These are phyloP conservation scores for Heimioporus sp. DNA, from an alignment of 768 basidiomycete genomes.

Conservation along the genomic window DNA sequence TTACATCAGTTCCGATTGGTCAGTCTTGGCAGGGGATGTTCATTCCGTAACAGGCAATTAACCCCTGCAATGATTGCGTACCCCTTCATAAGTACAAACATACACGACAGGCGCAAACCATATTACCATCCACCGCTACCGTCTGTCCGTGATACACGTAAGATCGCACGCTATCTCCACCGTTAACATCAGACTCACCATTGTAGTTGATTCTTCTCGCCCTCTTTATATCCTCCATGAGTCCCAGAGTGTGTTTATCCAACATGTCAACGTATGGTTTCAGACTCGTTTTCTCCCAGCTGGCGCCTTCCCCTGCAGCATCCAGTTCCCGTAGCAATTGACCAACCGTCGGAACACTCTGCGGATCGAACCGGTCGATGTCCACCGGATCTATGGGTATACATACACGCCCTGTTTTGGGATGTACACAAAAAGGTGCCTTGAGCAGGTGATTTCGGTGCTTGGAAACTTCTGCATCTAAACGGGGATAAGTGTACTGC, in stretches of 20 bases:
- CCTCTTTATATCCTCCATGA: slow-evolving; percentile 31
- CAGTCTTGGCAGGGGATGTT: slow-evolving; percentile 3
- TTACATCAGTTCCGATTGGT: slow-evolving; percentile 16
- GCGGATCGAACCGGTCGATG: slow-evolving; percentile 83
- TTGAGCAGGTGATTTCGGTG: slow-evolving; percentile 97
- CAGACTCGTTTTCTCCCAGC: slow-evolving; percentile 86
- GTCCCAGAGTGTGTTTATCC: slow-evolving; percentile 58
- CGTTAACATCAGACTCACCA: slow-evolving; percentile 9
- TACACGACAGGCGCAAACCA: not conserved
- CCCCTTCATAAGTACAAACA: not conserved
- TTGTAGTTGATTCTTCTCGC: slow-evolving; percentile 17
- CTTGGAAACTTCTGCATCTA: slow-evolving; percentile 97
- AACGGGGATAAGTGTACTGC: slow-evolving; percentile 92
- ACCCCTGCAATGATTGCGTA: slow-evolving; percentile 1
- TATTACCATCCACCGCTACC: slow-evolving; percentile 22
- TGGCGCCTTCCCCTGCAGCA: slow-evolving; percentile 50
- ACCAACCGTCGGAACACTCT: slow-evolving; percentile 79
- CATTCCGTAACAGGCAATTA: slow-evolving; percentile 3
- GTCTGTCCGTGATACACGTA: slow-evolving; percentile 11
- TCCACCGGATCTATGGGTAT: slow-evolving; percentile 81
- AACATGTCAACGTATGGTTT: slow-evolving; percentile 89
- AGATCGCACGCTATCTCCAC: not conserved
- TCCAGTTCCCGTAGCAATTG: slow-evolving; percentile 84
- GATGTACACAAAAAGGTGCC: slow-evolving; percentile 96
- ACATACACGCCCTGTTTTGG: slow-evolving; percentile 93